Evolutionary conservation across 2,329 filamentous ascomycete species (phyloP), one percentile per base, ranked within the genome.

Genomic region (Harringtonia aguacate): DNA sequence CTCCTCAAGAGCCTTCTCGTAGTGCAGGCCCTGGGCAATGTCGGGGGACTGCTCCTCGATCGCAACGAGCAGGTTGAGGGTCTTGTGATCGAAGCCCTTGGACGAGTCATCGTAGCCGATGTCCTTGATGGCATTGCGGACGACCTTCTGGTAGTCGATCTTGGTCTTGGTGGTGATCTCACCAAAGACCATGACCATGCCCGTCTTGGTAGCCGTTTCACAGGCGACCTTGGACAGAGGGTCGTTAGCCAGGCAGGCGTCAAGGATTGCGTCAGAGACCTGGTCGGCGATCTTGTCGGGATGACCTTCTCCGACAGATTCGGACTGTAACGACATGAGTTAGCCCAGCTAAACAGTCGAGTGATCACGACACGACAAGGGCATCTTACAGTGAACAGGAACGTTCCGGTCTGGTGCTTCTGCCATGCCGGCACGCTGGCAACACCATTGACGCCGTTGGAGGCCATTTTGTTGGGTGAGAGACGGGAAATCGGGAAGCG

Each of bases 1-100:
- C 72, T 94, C 83, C 81, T 98, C 92, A 40, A 98, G 84, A 56
- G 87, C 88, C 75, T 95, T 79, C 55, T 98, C 92, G 68, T 94
- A 94, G 77, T 97, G 87, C 46, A 98, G 86, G 77, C 92, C 92
- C 74, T 97, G 92, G 57, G 92, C 92, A 62, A 98, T 98, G 69
- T 98, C 92, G 61, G 90, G 86, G 49, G 90, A 97, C 73, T 98
- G 92, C 74, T 98, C 81, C 82, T 98, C 92, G 68, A 98, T 95
- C 70, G 90, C 92, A 59, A 97, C 89, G 58, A 97, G 81, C 62
- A 98, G 79, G 75, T 95, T 97, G 76, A 85, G 90, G 57, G 92
- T 98, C 84, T 97, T 97, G 87, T 95, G 95, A 75, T 98, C 92
- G 71, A 98, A 98, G 52, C 92, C 92, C 82, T 98, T 98, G 60